A percentile compares a stretch with the other conserved stretches of the same genome.
Conservation (phyloP, 352 stramenopile genomes). For the Globisporangium okanoganense region DNA sequence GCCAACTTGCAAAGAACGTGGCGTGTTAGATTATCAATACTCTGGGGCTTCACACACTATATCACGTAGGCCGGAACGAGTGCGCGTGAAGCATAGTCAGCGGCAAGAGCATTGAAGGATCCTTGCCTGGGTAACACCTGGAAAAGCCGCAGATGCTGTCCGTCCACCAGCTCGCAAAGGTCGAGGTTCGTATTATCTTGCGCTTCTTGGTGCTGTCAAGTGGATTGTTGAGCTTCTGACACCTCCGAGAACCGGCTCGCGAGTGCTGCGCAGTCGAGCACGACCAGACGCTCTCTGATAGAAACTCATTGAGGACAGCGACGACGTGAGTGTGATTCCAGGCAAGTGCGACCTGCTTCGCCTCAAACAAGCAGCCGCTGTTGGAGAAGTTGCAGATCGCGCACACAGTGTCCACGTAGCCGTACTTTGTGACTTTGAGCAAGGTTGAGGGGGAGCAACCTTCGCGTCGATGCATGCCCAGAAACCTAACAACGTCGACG, state of each 20-base stretch:
- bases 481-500: constrained; percentile 1
- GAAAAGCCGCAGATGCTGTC: not conserved
- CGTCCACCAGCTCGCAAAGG: not conserved
- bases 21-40: not conserved
- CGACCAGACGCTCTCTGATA: not conserved
- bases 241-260: not conserved
- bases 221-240: constrained; percentile 4
- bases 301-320: constrained; percentile 6
- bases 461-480: constrained; percentile 1
- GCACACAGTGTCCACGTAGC: constrained; percentile 1
- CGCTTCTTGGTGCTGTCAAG: not conserved
- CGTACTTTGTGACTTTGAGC: constrained; percentile 8
- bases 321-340: constrained; percentile 4
- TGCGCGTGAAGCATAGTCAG: not conserved
- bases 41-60: not conserved
- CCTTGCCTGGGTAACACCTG: not conserved
- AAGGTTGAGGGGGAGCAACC: not conserved
- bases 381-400: constrained; percentile 2
- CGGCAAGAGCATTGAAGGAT: not conserved
- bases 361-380: constrained; percentile 6
- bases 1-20: not conserved
- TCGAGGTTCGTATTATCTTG: not conserved
- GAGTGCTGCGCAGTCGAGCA: constrained; percentile 1
- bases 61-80: not conserved
- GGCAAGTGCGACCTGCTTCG: constrained; percentile 4